Conservation (phyloP, 495 filamentous ascomycete species). For the Neurospora sp. region DNA sequence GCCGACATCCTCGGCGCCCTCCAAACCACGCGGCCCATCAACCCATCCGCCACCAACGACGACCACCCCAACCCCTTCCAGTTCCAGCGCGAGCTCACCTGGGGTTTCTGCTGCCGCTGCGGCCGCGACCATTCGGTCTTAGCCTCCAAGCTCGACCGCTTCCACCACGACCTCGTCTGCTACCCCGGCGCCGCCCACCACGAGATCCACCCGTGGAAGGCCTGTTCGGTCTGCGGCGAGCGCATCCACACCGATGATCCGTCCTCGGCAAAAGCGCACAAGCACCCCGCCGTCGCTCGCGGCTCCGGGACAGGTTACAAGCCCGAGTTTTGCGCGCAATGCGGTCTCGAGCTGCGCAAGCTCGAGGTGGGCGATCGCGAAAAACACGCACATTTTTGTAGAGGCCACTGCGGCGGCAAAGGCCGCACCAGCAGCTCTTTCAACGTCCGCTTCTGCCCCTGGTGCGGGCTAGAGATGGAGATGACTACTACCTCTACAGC, state of each 20-base stretch:
- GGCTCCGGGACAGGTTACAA: background rate
- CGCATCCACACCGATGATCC: background rate
- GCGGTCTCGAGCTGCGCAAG: conserved; percentile 1
- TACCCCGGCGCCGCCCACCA: conserved; percentile 6
- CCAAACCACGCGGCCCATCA: background rate
- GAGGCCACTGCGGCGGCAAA: background rate
- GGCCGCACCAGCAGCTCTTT: background rate
- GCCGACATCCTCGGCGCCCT: background rate
- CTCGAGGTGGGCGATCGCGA: background rate
- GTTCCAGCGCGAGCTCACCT: background rate
- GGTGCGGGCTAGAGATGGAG: conserved; percentile 5
- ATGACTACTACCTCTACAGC: background rate
- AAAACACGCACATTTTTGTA: conserved; percentile 6
- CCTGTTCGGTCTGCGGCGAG: background rate
- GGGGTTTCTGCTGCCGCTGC: conserved; percentile 18
- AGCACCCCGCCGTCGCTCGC: background rate
- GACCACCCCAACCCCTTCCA: background rate
- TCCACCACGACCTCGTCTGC: conserved; percentile 16
- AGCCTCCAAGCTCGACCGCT: conserved; percentile 6
- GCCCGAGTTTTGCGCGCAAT: conserved; percentile 4
- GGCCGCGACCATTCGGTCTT: conserved; percentile 14
- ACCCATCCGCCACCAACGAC: background rate
- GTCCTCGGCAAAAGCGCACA: background rate
- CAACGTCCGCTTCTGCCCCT: conserved; percentile 8
- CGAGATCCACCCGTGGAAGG: background rate